A percentile compares a stretch with the other conserved stretches of the same genome.
Evolutionary conservation across 768 basidiomycete species (phyloP).

Genomic region (Lenzites betulinus): DNA sequence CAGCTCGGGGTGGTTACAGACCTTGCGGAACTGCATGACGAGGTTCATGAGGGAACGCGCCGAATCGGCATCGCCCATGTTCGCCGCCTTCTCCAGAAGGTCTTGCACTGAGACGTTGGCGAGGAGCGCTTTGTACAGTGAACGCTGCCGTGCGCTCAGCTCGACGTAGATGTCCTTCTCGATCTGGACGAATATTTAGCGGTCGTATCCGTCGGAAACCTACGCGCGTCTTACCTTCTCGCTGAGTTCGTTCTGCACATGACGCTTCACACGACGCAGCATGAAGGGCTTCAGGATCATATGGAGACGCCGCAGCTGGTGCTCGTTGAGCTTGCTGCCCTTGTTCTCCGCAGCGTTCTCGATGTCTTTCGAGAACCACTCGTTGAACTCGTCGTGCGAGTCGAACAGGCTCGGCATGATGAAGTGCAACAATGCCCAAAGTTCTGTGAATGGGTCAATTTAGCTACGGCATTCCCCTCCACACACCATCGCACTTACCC

Average conservation of each 20-base stretch:
- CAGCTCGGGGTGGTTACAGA: slow-evolving; percentile 97
- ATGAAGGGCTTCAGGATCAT: slow-evolving; percentile 99
- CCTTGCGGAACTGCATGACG: slow-evolving; percentile 99
- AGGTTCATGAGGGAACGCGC: slow-evolving; percentile 97
- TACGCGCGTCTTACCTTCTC: slow-evolving; percentile 73
- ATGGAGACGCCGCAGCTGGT: slow-evolving; percentile 91
- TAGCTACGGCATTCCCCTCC: neutral
- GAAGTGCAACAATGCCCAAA: slow-evolving; percentile 98
- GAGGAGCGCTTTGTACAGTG: slow-evolving; percentile 85
- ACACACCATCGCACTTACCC: slow-evolving; percentile 50
- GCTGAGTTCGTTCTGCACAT: slow-evolving; percentile 99
- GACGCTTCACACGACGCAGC: slow-evolving; percentile 93
- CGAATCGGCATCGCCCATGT: slow-evolving; percentile 87
- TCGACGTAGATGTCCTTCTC: slow-evolving; percentile 96
- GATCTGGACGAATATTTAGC: slow-evolving; percentile 55
- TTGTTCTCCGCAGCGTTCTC: slow-evolving; percentile 94
- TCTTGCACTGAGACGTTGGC: slow-evolving; percentile 95
- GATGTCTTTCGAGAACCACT: slow-evolving; percentile 99
- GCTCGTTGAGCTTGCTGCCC: slow-evolving; percentile 88
- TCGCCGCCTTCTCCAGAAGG: slow-evolving; percentile 89
- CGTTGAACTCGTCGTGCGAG: slow-evolving; percentile 98
- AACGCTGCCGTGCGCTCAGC: slow-evolving; percentile 88
- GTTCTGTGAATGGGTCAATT: slow-evolving; percentile 50
- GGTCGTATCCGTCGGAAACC: neutral
- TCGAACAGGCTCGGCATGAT: slow-evolving; percentile 99